Conservation (phyloP, 257 asterid species). For the Solanum ossicruentum region DNA sequence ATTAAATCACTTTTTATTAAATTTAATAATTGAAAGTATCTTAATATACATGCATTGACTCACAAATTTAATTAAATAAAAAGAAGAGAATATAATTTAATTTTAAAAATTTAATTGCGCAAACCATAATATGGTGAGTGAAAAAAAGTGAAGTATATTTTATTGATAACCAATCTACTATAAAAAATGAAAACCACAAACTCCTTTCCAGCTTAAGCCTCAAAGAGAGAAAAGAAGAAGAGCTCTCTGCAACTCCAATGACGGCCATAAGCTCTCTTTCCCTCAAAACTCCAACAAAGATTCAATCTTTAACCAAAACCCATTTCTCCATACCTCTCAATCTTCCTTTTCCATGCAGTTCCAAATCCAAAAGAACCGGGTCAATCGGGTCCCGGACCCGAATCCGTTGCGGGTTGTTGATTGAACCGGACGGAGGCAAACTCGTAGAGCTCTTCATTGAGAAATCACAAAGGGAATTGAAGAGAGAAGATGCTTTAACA, state of each 20-base stretch:
- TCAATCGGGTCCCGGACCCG: constrained; percentile 17
- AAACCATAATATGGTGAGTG: too few species aligned
- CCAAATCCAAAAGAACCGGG: constrained; percentile 1
- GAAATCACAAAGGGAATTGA: constrained; percentile 38
- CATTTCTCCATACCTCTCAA: constrained; percentile 19
- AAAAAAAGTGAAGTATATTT: neutral
- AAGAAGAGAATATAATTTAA: too few species aligned
- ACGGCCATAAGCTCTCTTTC: constrained; percentile 58
- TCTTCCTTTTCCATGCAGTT: constrained; percentile 5
- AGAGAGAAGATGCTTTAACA: constrained; percentile 23
- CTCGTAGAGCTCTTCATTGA: constrained; percentile 55
- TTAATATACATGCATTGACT: too few species aligned
- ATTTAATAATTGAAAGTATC: too few species aligned
- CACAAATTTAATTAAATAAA: too few species aligned
- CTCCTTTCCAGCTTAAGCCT: neutral
- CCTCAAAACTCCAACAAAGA: constrained; percentile 26
- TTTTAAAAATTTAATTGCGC: too few species aligned
- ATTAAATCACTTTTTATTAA: too few species aligned
- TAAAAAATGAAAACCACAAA: neutral
- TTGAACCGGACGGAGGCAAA: constrained; percentile 82
- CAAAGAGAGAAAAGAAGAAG: neutral
- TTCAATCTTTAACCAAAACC: constrained; percentile 15
- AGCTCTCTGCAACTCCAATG: constrained; percentile 18
- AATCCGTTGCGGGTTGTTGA: constrained; percentile 31
- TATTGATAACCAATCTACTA: neutral